Evolutionary conservation across 768 basidiomycete genomes (phyloP), one percentile per base, ranked within the genome.

Genomic region (Tulasnella sp.): DNA sequence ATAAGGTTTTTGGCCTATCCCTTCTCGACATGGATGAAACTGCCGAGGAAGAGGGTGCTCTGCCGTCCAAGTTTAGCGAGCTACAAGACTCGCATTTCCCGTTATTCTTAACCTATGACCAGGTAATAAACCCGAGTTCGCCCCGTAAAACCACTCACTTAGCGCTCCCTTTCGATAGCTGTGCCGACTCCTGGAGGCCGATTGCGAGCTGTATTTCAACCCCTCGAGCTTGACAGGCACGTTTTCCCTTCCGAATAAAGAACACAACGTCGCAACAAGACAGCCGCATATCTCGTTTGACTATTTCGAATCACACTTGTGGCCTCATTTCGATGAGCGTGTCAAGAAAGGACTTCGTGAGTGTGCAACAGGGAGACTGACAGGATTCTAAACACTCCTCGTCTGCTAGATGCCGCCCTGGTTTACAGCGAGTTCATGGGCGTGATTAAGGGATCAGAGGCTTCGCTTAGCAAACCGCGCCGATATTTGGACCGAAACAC

Each of bases 371-470:
- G 26, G 40, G 5, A 20, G 32, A 32, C 26, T 1, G 16, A 74
- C 20, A 39, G 13, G 23, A 3, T n/a, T 42, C n/a, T 48, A 13
- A n/a, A 51, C 32, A 16, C n/a, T n/a, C n/a, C 2, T 32, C 48
- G 4, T 15, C 32, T 18, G 4, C 4, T 51, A 79, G 79, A 78
- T 73, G 40, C 79, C 15, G 46, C 70, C 13, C 35, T 78, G 7
- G 79, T 79, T 39, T 79, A 61, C 35, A 78, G 77, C 70, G 79
- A 79, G 71, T 69, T 79, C 70, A 79, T 79, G 79, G 61, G 77
- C 23, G 77, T 79, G n/a, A 71, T 79, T 78, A 87, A 89, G 80
- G 92, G 92, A n/a, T 91, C 91, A 0, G 91, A 92, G 81, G 84
- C 84, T 71, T 84, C 91, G 0, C 77, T 89, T 11, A 76, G 75